Evolutionary conservation across 441 rosid species (phyloP).

Genomic region (Erodium chrysanthum): DNA sequence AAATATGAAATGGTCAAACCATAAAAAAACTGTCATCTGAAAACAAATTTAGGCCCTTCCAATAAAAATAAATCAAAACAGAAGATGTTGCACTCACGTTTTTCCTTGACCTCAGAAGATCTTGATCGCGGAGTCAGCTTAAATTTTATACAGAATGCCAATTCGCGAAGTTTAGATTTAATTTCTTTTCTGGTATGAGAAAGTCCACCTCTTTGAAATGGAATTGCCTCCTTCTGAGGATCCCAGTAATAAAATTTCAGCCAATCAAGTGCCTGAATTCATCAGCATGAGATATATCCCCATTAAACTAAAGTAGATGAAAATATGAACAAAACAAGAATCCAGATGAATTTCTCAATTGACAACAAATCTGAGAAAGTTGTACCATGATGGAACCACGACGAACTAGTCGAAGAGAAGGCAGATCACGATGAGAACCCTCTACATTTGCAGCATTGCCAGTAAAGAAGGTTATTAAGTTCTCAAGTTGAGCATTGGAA

Average conservation of each 20-base stretch:
- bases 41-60: neutral
- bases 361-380: neutral
- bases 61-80: neutral
- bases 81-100: slow-evolving; percentile 28
- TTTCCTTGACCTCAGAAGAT: slow-evolving; percentile 36
- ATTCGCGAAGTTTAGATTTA: slow-evolving; percentile 44
- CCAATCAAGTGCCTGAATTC: slow-evolving; percentile 80
- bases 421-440: slow-evolving; percentile 87
- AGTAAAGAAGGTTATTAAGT: slow-evolving; percentile 16
- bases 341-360: neutral
- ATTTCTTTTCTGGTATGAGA: slow-evolving; percentile 48
- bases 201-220: slow-evolving; percentile 35
- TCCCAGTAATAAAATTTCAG: slow-evolving; percentile 74
- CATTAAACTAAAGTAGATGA: neutral
- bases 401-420: slow-evolving; percentile 61
- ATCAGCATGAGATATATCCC: slow-evolving; percentile 14
- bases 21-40: neutral
- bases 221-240: slow-evolving; percentile 56
- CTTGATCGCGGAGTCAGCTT: slow-evolving; percentile 30
- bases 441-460: slow-evolving; percentile 34
- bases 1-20: neutral
- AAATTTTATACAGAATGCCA: slow-evolving; percentile 41
- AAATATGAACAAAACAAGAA: slow-evolving; percentile 7
- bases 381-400: slow-evolving; percentile 64
- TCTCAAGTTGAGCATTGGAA: neutral